Base-by-base conservation (phyloP, 75 land plant species). In the Pseudotsuga menziesii region DNA sequence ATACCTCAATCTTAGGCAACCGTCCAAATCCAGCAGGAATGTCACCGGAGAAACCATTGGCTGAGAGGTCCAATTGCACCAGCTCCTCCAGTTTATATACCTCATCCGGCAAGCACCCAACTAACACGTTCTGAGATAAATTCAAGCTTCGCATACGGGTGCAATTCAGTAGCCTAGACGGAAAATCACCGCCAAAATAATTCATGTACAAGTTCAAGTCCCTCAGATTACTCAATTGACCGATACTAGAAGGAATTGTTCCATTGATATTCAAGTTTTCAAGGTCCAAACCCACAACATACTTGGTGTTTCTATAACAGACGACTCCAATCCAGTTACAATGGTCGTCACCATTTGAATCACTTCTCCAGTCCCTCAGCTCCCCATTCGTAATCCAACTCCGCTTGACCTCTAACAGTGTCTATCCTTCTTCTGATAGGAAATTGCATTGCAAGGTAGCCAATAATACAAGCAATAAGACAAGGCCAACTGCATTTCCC, bases 101-200 rank as follows among this genome's bases (percentile, higher is more conserved):
- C 35, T 83, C 82, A 20, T 73, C 69, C 6, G 97, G 97, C 32
- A 94, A 79, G 12, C 75, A 72, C 27, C 97, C 97, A 32, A 75
- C 83, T 14, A 94, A 82, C 44, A 54, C 39, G 67, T 94, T 94
- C 78, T 75, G 73, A 9, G 88, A 82, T 14, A 89, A 78, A 73
- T 89, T 74, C 13, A 86, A 73, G 75, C 54, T 16, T 41, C 73
- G 71, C 69, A 92, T 84, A 2, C 60, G 75, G 17, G 83, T 60
- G 81, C 92, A 90, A 59, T 80, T 79, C 73, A 80, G 83, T 3
- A 92, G 75, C 25, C 70, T 23, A 36, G 78, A 39, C 4, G 94
- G 92, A 58, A 90, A 88, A 61, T 39, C n/a, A 6, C 92, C 92
- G 23, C 83, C 78, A 76, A 93, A 80, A 57, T 58, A 56, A 70